A percentile compares a stretch with the other conserved stretches of the same genome.
phyloP scores from a whole-genome alignment of 805 yeast genomes.

The Candida silvicultrix region DNA sequence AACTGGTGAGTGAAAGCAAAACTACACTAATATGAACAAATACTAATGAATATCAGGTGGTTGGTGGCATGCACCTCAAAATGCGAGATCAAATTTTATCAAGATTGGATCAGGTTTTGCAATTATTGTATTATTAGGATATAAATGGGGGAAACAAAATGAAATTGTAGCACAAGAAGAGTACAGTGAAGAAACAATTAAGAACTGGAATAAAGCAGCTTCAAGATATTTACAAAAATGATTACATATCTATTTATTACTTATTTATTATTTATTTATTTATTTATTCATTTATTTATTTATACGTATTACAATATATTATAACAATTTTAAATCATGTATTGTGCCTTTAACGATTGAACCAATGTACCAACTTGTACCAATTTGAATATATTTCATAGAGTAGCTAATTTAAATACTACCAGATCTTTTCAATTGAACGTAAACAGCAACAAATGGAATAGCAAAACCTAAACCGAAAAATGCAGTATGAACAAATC shows the following conservation, averaged over 20 bases:
- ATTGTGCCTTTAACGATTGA: too few species aligned
- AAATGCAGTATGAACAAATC: slow-evolving; percentile 74
- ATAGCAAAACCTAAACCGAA: slow-evolving; percentile 63
- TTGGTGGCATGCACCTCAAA: slow-evolving; percentile 22
- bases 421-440: slow-evolving; percentile 88
- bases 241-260: too few species aligned
- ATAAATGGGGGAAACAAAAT: slow-evolving; percentile 7
- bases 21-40: slow-evolving; percentile 9
- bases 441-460: slow-evolving; percentile 75
- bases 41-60: too few species aligned
- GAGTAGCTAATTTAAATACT: slow-evolving; percentile 26
- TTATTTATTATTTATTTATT: slow-evolving; percentile 4
- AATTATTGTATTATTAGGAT: slow-evolving; percentile 11
- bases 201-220: slow-evolving; percentile 19
- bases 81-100: slow-evolving; percentile 14
- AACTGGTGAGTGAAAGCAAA: slow-evolving; percentile 13
- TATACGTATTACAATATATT: background rate
- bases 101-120: slow-evolving; percentile 12
- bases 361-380: too few species aligned
- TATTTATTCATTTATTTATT: background rate
- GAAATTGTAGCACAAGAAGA: slow-evolving; percentile 15
- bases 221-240: slow-evolving; percentile 2
- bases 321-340: background rate
- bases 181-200: slow-evolving; percentile 14
- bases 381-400: too few species aligned